These are phyloP conservation scores for Circinella umbellata DNA, from an alignment of 371 early-diverging fungal genomes.

Conservation along the genomic window DNA sequence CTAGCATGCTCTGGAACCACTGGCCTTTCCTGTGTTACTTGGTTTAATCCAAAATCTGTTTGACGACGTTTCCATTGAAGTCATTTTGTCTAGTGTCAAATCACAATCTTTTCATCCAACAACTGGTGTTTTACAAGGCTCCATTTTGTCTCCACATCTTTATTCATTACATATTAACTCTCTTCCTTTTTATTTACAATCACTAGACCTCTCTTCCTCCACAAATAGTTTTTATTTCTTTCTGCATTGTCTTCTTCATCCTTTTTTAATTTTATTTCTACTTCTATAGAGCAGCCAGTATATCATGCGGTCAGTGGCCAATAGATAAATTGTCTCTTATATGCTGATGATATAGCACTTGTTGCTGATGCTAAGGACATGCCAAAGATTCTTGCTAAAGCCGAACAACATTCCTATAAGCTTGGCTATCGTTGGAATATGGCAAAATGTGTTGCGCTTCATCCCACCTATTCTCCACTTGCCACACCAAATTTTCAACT, in stretches of 20 bases:
- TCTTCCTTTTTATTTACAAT: neutral
- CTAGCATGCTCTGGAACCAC: constrained; percentile 11
- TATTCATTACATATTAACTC: constrained; percentile 27
- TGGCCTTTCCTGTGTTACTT: neutral
- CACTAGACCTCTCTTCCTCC: too few relatives aligned
- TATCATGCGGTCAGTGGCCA: too few relatives aligned
- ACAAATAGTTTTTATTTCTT: neutral
- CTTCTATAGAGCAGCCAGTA: too few relatives aligned
- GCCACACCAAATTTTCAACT: neutral
- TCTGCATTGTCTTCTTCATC: too few relatives aligned
- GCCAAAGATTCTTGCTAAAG: constrained; percentile 1
- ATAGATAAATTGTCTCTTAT: neutral
- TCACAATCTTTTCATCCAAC: constrained; percentile 9
- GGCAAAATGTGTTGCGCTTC: constrained; percentile 17
- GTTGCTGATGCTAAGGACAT: constrained; percentile 10
- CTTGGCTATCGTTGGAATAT: constrained; percentile 26
- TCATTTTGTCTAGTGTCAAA: neutral
- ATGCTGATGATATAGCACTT: constrained; percentile 27
- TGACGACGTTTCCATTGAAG: constrained; percentile 11
- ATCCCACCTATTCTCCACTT: neutral
- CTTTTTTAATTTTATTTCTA: too few relatives aligned
- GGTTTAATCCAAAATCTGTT: constrained; percentile 17
- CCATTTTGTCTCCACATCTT: constrained; percentile 23
- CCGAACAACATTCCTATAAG: neutral
- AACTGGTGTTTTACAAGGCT: constrained; percentile 32